Base-by-base conservation (phyloP, 345 rosid species). In the Eucalyptus marginata region DNA sequence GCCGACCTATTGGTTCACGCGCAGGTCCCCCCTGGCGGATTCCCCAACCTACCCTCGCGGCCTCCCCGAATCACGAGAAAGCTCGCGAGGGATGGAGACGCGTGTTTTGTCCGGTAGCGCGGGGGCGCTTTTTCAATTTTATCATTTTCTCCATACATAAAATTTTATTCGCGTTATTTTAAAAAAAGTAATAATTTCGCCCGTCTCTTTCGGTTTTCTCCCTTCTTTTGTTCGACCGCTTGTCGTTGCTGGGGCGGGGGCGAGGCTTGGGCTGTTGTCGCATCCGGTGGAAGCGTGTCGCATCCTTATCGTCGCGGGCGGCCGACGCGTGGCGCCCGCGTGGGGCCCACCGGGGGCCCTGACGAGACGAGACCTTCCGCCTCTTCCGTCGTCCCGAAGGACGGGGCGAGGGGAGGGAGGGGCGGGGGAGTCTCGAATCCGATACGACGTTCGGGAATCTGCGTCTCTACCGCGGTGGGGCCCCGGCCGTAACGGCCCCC, bases 371-470 rank as follows among this genome's bases (percentile, higher is more conserved):
- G 44, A 68, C 79, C 80, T 68, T 17, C 80, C 80, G 7, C 15
- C 31, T 5, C 31, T 40, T 40, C 40, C 40, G 4, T 40, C 40
- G 36, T 36, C 36, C 36, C 36, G 36, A 36, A 36, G 36, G 36
- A 36, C 80, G 44, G 81, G 44, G 76, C n/a, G 4, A 56, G 54
- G 54, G 18, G 29, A 7, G 6, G 4, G n/a, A 14, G 14, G 2
- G 1, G n/a, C n/a, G 81, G 25, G 27, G 9, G 47, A 40, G 84
- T 10, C 47, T 76, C 2, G 84, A 76, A 40, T 76, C 47, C 84
- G 84, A 11, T 89, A 90, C 92, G 92, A 89, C 89, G 90, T 89
- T 86, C 88, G 11, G 66, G 71, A 29, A 22, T 56, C 62, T 56
- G 44, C 22, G 33, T 25, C 29, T 83, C 71, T 20, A 12, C n/a